These are phyloP conservation scores for Aspergillus sp. DNA, from an alignment of 2,329 filamentous ascomycete species.

Conservation along the genomic window DNA sequence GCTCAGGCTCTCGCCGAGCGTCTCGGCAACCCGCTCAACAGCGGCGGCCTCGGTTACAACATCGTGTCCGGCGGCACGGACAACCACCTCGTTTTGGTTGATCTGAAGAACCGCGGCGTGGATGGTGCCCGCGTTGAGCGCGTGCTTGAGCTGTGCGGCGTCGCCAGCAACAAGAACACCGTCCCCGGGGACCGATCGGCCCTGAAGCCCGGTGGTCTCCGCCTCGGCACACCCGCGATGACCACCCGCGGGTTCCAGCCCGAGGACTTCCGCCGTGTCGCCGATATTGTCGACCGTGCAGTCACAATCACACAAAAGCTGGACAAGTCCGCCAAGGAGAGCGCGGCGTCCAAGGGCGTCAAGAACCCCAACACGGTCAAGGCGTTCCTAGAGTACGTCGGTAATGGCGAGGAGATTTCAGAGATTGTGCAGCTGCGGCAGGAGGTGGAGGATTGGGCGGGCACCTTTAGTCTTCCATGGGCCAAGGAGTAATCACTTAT, in stretches of 20 bases:
- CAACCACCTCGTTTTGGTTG: slow-evolving; percentile 95
- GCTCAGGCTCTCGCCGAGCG: slow-evolving; percentile 84
- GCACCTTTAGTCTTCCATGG: slow-evolving; percentile 85
- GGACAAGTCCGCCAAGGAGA: slow-evolving; percentile 69
- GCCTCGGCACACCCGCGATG: slow-evolving; percentile 97
- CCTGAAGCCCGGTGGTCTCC: slow-evolving; percentile 87
- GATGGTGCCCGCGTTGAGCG: slow-evolving; percentile 93
- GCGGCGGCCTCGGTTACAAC: slow-evolving; percentile 79
- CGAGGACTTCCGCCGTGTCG: slow-evolving; percentile 84
- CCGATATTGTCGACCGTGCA: slow-evolving; percentile 81
- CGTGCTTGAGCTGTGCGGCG: slow-evolving; percentile 87
- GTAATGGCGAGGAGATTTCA: slow-evolving; percentile 74
- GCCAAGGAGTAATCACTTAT: slow-evolving; percentile 61
- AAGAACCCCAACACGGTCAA: slow-evolving; percentile 99
- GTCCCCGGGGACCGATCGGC: slow-evolving; percentile 94
- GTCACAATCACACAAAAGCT: slow-evolving; percentile 78
- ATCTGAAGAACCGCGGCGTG: slow-evolving; percentile 83
- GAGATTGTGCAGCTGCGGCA: slow-evolving; percentile 85
- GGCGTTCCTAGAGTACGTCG: slow-evolving; percentile 93
- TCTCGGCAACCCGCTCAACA: slow-evolving; percentile 71
- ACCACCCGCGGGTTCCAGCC: slow-evolving; percentile 91
- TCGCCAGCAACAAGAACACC: slow-evolving; percentile 99
- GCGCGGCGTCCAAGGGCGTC: slow-evolving; percentile 79
- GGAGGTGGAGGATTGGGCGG: slow-evolving; percentile 89
- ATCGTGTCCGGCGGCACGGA: slow-evolving; percentile 95